Base-by-base conservation (phyloP, 495 filamentous ascomycete genomes). In the Penicillium chermesinum region DNA sequence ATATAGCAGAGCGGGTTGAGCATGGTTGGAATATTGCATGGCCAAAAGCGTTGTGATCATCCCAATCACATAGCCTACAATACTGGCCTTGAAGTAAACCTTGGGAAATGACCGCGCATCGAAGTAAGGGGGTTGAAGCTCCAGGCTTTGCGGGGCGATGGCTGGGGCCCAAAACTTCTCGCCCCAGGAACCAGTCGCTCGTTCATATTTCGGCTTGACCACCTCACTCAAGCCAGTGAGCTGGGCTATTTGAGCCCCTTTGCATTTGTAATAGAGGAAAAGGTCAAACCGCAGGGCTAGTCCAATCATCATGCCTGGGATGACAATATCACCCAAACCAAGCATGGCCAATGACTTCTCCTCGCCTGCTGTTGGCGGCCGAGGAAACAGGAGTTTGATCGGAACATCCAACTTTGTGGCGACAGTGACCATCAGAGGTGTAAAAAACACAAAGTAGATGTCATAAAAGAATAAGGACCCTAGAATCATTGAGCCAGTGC, bases 361-460 rank as follows among this genome's bases (percentile, higher is more conserved):
- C 3, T 68, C 59, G 34, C 55, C 59, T 1, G 71, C 62, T 14
- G 57, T 59, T 2, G 73, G 52, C 0, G 86, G 81, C 12, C 87
- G 79, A 15, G 87, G 86, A 54, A 96, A 95, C 0, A 95, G 72
- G 1, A 98, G 80, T 57, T 96, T 97, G 60, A 96, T 95, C 0
- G 93, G 93, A 2, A 91, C 85, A 61, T 98, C 93, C 20, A 98
- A 72, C 30, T 81, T 82, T 8, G 82, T 95, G 9, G 93, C 93
- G 19, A 98, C 93, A 0, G 91, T 91, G 9, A 96, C 86, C 93
- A 98, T 98, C 58, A 93, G 75, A 1, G 93, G 93, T 0, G 93
- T 98, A 64, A 87, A 98, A 62, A 96, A 98, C 44, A 98, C 93
- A 70, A 97, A 94, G 60, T 90, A 86, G 43, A 98, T 91, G 55